Evolutionary conservation across 2,329 filamentous ascomycete species (phyloP).

Genomic region (Aspergillus fumigatiaffinis): DNA sequence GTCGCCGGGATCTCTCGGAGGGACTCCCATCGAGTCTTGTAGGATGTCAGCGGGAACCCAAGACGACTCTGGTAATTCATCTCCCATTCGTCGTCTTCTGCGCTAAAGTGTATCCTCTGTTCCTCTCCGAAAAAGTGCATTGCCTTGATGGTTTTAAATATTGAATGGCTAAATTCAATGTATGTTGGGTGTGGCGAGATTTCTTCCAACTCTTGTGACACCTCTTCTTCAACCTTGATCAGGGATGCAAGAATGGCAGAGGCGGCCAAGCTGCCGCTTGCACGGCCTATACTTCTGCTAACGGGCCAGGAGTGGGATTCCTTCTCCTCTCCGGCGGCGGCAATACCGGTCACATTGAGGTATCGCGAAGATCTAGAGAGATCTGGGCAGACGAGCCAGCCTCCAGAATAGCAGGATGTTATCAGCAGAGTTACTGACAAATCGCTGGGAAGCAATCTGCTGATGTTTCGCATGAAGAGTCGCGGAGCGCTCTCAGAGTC

Average conservation of each 20-base stretch:
- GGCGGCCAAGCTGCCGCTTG: conserved; percentile 8
- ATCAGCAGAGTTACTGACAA: conserved; percentile 3
- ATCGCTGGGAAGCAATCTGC: not conserved
- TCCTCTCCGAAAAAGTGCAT: conserved; percentile 6
- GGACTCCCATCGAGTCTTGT: conserved; percentile 11
- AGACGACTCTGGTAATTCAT: conserved; percentile 8
- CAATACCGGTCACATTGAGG: conserved; percentile 8
- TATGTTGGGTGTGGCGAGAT: conserved; percentile 5
- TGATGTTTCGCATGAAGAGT: conserved; percentile 6
- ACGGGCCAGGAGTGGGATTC: conserved; percentile 8
- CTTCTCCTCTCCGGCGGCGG: conserved; percentile 2
- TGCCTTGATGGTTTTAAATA: conserved; percentile 5
- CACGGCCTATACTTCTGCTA: conserved; percentile 6
- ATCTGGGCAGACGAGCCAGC: conserved; percentile 6
- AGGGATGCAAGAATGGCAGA: conserved; percentile 10
- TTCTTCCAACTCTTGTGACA: not conserved
- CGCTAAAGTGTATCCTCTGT: conserved; percentile 13
- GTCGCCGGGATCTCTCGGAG: not conserved
- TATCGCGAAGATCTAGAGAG: not conserved
- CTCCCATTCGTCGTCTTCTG: conserved; percentile 17
- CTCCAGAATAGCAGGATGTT: conserved; percentile 7
- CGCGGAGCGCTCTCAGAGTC: not conserved
- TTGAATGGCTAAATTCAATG: conserved; percentile 5
- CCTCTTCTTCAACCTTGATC: conserved; percentile 2
- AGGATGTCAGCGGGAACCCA: conserved; percentile 10